Percentiles rank a stretch among this genome's conserved stretches.
Evolutionary conservation across 805 yeast genomes (phyloP).

Genomic region (Metschnikowia reukaufii): DNA sequence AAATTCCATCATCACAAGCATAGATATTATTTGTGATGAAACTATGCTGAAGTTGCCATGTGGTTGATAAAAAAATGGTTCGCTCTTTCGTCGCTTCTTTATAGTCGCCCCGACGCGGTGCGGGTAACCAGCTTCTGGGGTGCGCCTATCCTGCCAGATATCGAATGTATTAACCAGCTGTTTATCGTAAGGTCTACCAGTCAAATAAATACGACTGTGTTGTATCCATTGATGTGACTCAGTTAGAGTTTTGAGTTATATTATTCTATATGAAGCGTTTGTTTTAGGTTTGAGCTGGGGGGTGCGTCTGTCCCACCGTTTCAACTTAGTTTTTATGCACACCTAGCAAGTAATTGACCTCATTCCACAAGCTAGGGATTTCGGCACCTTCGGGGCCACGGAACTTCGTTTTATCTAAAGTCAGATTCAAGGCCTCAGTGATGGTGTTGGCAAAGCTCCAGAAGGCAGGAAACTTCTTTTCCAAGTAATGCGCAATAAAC

Average conservation of each 20-base stretch:
- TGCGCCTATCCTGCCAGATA: background rate
- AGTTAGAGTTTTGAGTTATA: no score
- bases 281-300: no score
- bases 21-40: conserved; percentile 36
- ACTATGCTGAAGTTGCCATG: conserved; percentile 48
- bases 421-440: conserved; percentile 16
- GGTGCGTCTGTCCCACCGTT: no score
- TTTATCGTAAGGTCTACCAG: no score
- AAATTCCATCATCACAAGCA: conserved; percentile 47
- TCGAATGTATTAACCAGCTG: no score
- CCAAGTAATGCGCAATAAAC: conserved; percentile 38
- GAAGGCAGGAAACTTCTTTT: conserved; percentile 31
- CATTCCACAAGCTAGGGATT: conserved; percentile 38
- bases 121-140: conserved; percentile 13
- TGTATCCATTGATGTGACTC: no score
- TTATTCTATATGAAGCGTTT: no score
- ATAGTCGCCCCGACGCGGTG: conserved; percentile 4
- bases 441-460: conserved; percentile 16
- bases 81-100: conserved; percentile 3
- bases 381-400: conserved; percentile 29
- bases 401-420: conserved; percentile 15
- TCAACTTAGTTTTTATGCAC: conserved; percentile 2
- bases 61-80: background rate
- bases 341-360: conserved; percentile 23
- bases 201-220: no score